Percentiles rank a stretch among this genome's conserved stretches.
phyloP scores from a whole-genome alignment of 2,329 filamentous ascomycete species.

The Teratosphaeria nubilosa region DNA sequence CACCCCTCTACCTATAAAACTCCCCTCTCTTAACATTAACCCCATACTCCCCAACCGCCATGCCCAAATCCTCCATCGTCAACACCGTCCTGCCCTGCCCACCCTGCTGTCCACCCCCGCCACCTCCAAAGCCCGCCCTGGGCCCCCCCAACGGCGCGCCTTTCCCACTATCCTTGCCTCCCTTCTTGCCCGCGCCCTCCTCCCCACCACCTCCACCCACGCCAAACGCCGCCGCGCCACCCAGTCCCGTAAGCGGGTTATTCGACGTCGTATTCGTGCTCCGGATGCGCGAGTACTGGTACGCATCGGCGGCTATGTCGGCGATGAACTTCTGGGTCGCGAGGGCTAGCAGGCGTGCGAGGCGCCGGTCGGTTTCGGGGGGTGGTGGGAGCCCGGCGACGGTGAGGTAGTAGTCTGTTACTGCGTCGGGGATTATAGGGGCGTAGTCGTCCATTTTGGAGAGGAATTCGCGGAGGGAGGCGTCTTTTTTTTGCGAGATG shows the following conservation, averaged over 20 bases:
- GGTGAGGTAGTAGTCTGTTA: constrained; percentile 96
- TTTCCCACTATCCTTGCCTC: constrained; percentile 30
- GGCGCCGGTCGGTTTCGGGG: constrained; percentile 77
- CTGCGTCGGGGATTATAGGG: constrained; percentile 96
- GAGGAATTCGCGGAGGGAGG: constrained; percentile 82
- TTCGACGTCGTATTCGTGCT: constrained; percentile 84
- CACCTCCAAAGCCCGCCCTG: constrained; percentile 45
- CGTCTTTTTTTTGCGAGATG: constrained; percentile 77
- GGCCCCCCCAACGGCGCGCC: constrained; percentile 38
- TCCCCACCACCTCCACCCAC: constrained; percentile 36
- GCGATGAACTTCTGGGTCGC: constrained; percentile 99
- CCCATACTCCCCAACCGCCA: constrained; percentile 95
- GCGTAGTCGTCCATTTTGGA: constrained; percentile 97
- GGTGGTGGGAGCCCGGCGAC: constrained; percentile 88
- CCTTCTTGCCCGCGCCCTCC: constrained; percentile 43
- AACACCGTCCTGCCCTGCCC: constrained; percentile 86
- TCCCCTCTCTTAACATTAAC: constrained; percentile 96
- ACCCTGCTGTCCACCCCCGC: constrained; percentile 83
- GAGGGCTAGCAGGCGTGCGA: constrained; percentile 85
- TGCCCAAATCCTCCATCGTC: constrained; percentile 97
- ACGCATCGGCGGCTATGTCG: constrained; percentile 92
- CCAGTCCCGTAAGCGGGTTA: constrained; percentile 82
- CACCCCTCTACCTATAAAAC: constrained; percentile 65
- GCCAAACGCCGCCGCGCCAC: constrained; percentile 62
- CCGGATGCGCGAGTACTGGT: constrained; percentile 93